Percentiles rank a stretch among this genome's conserved stretches.
These are phyloP conservation scores for Ceratocystis variospora DNA, from an alignment of 2,329 filamentous ascomycete genomes.

Conservation along the genomic window DNA sequence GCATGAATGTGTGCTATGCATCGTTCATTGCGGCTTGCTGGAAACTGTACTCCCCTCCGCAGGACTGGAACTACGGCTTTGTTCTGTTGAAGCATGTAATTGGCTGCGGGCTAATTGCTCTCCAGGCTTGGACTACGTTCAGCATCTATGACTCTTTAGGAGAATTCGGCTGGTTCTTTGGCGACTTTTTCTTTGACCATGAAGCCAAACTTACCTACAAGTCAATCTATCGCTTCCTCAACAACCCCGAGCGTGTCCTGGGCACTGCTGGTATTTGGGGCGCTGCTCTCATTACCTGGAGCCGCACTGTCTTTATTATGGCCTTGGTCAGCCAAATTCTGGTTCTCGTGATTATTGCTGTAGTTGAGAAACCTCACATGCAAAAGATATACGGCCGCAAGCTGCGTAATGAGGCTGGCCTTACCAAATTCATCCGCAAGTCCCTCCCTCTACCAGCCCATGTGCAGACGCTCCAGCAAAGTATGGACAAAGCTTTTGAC, in stretches of 20 bases:
- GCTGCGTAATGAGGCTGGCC: slow-evolving; percentile 71
- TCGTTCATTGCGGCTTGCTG: slow-evolving; percentile 83
- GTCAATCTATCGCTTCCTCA: slow-evolving; percentile 94
- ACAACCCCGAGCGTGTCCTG: slow-evolving; percentile 90
- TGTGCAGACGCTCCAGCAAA: slow-evolving; percentile 70
- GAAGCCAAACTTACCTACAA: slow-evolving; percentile 82
- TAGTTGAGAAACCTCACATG: slow-evolving; percentile 94
- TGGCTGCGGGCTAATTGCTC: slow-evolving; percentile 62
- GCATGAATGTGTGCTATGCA: slow-evolving; percentile 76
- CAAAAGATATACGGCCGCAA: slow-evolving; percentile 86
- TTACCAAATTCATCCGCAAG: slow-evolving; percentile 81
- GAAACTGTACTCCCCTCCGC: slow-evolving; percentile 88
- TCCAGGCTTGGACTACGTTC: slow-evolving; percentile 84
- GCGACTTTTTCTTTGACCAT: slow-evolving; percentile 94
- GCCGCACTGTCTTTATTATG: slow-evolving; percentile 69
- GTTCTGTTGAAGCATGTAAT: slow-evolving; percentile 77
- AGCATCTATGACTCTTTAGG: slow-evolving; percentile 93
- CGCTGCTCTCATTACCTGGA: slow-evolving; percentile 84
- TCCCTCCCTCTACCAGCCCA: slow-evolving; percentile 58
- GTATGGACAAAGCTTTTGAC: slow-evolving; percentile 73
- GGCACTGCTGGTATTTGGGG: slow-evolving; percentile 95
- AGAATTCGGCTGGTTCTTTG: slow-evolving; percentile 98
- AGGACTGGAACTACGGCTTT: slow-evolving; percentile 76
- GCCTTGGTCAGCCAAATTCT: slow-evolving; percentile 75
- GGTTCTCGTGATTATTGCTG: slow-evolving; percentile 75